Base-by-base conservation (phyloP, 805 yeast species). In the Kuraishia capsulata region DNA sequence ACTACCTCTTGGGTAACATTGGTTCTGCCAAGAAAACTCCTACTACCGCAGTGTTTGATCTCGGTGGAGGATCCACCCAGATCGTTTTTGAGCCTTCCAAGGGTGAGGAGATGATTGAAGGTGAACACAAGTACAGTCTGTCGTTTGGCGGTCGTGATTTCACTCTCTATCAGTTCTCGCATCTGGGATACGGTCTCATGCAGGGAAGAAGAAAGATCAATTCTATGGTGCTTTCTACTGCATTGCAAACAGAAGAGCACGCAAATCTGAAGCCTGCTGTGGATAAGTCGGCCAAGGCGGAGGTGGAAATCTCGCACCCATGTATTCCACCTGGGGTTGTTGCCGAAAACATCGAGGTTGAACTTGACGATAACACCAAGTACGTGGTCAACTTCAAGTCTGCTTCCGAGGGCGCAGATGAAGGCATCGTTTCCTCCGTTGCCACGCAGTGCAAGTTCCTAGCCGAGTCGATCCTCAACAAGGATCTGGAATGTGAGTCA, bases 1-100 rank as follows among this genome's bases (percentile, higher is more conserved):
- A 92, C 65, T 92, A 80, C 59, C 66, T 92, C 47, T 71, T 90
- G 49, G 97, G 97, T 31, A 92, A 90, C 65, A 90, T 92, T 57
- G 98, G 97, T 13, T 56, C 69, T n/a, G 58, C 77, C 18, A 79
- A 75, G 30, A 81, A 81, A 59, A 57, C 64, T 20, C 88, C 95
- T 23, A 92, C 98, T 10, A 95, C 95, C 36, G 98, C 97, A 18
- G 95, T 92, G 9, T 92, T 92, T 54, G 99, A 92, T 60, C 73
- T 92, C 43, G 99, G 98, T 50, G 98, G 98, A 53, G 97, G 97
- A 3, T 87, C 97, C 5, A 92, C 99, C 11, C 98, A 94, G 65
- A 88, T 92, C 64, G 99, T 92, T 5, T 92, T 92, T 59, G 97
- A 92, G 67, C 99, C 99, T 18, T 60, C 66, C 38, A 66, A 74